Conservation (phyloP, 2,329 filamentous ascomycete genomes). For the Fusarium austroafricanum region DNA sequence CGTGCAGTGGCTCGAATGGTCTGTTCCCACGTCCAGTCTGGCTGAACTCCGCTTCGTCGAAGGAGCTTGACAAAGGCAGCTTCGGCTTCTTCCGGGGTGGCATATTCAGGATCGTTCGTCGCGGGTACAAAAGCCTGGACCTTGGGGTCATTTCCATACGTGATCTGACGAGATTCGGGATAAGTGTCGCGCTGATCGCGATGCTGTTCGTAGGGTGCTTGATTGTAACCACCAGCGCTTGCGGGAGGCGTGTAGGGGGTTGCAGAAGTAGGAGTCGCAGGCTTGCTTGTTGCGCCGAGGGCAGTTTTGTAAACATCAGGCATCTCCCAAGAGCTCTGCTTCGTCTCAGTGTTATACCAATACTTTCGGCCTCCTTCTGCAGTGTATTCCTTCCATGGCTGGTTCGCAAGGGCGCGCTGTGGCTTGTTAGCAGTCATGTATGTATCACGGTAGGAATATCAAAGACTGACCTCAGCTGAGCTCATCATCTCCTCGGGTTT, state of each 20-base stretch:
- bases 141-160: slow-evolving; percentile 66
- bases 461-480: slow-evolving; percentile 74
- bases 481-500: slow-evolving; percentile 93
- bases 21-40: slow-evolving; percentile 94
- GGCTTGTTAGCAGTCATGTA: slow-evolving; percentile 24
- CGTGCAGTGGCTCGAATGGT: slow-evolving; percentile 86
- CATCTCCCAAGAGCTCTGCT: slow-evolving; percentile 95
- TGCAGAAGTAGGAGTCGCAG: slow-evolving; percentile 56
- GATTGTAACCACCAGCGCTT: slow-evolving; percentile 44
- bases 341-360: slow-evolving; percentile 93
- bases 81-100: slow-evolving; percentile 87
- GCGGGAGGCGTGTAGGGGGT: slow-evolving; percentile 58
- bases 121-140: slow-evolving; percentile 71
- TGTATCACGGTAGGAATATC: not conserved
- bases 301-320: slow-evolving; percentile 84
- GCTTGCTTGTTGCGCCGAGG: slow-evolving; percentile 67
- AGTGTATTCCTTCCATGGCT: slow-evolving; percentile 94
- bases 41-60: slow-evolving; percentile 84
- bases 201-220: slow-evolving; percentile 53
- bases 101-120: slow-evolving; percentile 80
- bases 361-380: slow-evolving; percentile 90
- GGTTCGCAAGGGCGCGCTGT: slow-evolving; percentile 79
- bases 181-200: slow-evolving; percentile 54
- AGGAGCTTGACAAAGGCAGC: slow-evolving; percentile 92
- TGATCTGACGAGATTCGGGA: slow-evolving; percentile 68